Evolutionary conservation across 2,329 filamentous ascomycete genomes (phyloP), one percentile per base, ranked within the genome.

Genomic region (Pseudofabraea citricarpa): DNA sequence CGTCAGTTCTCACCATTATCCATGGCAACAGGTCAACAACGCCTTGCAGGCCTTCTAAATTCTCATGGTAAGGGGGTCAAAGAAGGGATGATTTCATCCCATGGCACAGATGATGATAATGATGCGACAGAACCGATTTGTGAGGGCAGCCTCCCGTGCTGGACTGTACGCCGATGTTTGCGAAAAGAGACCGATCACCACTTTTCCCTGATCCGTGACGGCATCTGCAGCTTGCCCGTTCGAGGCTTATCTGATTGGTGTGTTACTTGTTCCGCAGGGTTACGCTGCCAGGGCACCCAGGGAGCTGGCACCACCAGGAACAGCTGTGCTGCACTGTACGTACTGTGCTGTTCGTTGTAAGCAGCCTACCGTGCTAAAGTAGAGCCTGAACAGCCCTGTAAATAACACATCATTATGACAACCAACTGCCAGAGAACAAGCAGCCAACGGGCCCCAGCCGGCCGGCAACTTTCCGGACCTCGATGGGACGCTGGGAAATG

Each of bases 1-100:
- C 29, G 31, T 48, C 44, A 51, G 38, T 44, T 51, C 36, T 48
- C 45, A 44, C 38, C 29, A 45, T 44, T 18, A 10, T 24, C 15
- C 6, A 24, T 15, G 33, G 22, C 33, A 35, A 33, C 26, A 27
- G 15, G 27, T 7, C 15, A 23, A 35, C 15, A 29, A 35, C 19
- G n/a, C n/a, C 16, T 27, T 26, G 6, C 16, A n/a, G n/a, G n/a
- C n/a, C n/a, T n/a, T n/a, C n/a, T n/a, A n/a, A n/a, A n/a, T n/a
- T n/a, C n/a, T n/a, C n/a, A n/a, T n/a, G n/a, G n/a, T n/a, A n/a
- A n/a, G n/a, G 13, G 21, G 13, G 16, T 24, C 24, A 31, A 42
- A 37, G 22, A 29, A 38, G 19, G 38, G 2, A 32, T 15, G 29
- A n/a, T n/a, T n/a, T n/a, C n/a, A n/a, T n/a, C n/a, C n/a, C n/a